Evolutionary conservation across 495 filamentous ascomycete species (phyloP).

Genomic region (Aspergillus affinis): DNA sequence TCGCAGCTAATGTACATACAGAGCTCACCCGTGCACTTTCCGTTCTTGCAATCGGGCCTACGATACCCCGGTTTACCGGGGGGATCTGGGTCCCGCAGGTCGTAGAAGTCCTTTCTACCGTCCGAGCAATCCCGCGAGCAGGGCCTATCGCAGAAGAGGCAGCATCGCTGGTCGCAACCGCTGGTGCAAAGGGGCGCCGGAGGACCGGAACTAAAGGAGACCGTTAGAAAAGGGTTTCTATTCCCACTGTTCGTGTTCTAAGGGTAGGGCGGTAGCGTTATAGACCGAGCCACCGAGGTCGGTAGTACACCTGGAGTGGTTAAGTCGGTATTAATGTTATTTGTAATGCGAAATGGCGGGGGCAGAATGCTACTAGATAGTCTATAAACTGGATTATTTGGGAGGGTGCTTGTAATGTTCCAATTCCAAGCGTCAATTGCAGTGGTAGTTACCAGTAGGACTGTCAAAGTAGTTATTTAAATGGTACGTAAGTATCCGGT

Average conservation of each 20-base stretch:
- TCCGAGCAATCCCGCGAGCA: background rate
- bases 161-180: background rate
- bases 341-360: constrained; percentile 6
- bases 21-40: background rate
- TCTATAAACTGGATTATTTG: background rate
- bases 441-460: background rate
- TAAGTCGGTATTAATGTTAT: background rate
- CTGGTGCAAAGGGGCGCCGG: background rate
- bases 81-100: background rate
- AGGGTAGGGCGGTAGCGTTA: background rate
- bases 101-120: background rate
- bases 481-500: background rate
- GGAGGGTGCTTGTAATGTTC: background rate
- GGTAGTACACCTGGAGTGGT: too few species aligned
- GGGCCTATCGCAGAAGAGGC: background rate
- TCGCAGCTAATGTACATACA: background rate
- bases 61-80: constrained; percentile 1
- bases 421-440: constrained; percentile 3
- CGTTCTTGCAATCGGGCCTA: background rate
- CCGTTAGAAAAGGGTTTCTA: background rate
- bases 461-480: background rate
- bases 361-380: constrained; percentile 1
- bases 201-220: background rate
- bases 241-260: background rate
- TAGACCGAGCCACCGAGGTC: too few species aligned